phyloP scores from a whole-genome alignment of 2,329 filamentous ascomycete genomes.

The Penicillium aurantiogriseum region DNA sequence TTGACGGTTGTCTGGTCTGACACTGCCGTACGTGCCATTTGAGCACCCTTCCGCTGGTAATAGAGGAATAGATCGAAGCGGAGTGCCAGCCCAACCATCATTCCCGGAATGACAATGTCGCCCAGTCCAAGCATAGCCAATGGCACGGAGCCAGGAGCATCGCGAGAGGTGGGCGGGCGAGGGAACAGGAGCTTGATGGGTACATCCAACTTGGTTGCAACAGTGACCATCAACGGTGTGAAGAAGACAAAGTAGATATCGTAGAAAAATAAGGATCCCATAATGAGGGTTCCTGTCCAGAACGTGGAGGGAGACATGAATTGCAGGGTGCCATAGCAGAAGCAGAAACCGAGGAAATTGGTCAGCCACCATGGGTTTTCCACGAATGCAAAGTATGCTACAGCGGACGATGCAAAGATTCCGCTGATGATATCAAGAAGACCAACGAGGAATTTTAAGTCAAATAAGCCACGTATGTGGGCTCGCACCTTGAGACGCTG shows the following conservation, averaged over 20 bases:
- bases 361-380: constrained; percentile 69
- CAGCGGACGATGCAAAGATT: constrained; percentile 53
- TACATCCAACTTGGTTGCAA: constrained; percentile 84
- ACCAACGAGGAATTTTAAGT: constrained; percentile 44
- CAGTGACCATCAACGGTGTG: constrained; percentile 54
- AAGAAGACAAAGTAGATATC: constrained; percentile 73
- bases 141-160: constrained; percentile 42
- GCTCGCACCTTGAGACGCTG: constrained; percentile 53
- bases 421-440: constrained; percentile 56
- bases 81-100: constrained; percentile 82
- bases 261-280: constrained; percentile 83
- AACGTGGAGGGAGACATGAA: constrained; percentile 89
- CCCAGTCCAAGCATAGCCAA: constrained; percentile 83
- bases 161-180: constrained; percentile 53
- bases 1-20: constrained; percentile 25
- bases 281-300: constrained; percentile 72
- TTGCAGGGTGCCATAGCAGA: constrained; percentile 79
- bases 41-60: constrained; percentile 67
- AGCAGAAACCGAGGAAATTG: constrained; percentile 82
- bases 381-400: constrained; percentile 64
- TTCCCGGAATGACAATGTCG: constrained; percentile 90
- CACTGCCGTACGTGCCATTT: constrained; percentile 28
- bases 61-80: constrained; percentile 87
- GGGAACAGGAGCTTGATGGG: constrained; percentile 90
- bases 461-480: constrained; percentile 54